phyloP scores from a whole-genome alignment of 176 grass and related monocot species.

The Musa schizocarpa region DNA sequence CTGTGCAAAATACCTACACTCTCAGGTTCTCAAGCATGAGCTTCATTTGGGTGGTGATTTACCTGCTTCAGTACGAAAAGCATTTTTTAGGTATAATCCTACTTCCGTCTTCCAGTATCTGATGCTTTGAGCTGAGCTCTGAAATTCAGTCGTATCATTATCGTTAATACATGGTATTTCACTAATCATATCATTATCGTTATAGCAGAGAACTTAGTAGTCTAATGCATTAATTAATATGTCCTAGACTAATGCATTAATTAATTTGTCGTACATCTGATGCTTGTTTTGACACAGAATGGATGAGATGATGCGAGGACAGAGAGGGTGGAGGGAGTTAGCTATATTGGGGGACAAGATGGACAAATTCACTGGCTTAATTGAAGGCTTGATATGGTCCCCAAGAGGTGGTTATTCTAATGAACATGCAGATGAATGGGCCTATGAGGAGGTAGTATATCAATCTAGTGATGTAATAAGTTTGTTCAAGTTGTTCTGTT shows the following conservation, averaged over 20 bases:
- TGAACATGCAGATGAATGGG: slow-evolving; percentile 46
- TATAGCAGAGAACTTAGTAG: too few species aligned
- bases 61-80: slow-evolving; percentile 41
- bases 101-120: background rate
- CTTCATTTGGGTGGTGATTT: slow-evolving; percentile 62
- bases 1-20: slow-evolving; percentile 83
- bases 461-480: background rate
- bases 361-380: slow-evolving; percentile 75
- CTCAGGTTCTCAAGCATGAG: slow-evolving; percentile 65
- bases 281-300: slow-evolving; percentile 51
- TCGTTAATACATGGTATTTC: too few species aligned
- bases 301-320: slow-evolving; percentile 98
- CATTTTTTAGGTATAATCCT: slow-evolving; percentile 73
- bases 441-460: slow-evolving; percentile 76
- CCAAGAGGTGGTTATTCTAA: slow-evolving; percentile 58
- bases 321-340: slow-evolving; percentile 94
- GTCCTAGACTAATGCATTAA: background rate
- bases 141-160: background rate
- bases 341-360: slow-evolving; percentile 83
- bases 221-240: background rate
- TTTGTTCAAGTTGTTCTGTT: background rate
- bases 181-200: too few species aligned
- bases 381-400: slow-evolving; percentile 91
- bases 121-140: background rate
- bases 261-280: slow-evolving; percentile 1